Evolutionary conservation across 805 yeast species (phyloP).

Genomic region (Sugiyamaella mastotermitis): DNA sequence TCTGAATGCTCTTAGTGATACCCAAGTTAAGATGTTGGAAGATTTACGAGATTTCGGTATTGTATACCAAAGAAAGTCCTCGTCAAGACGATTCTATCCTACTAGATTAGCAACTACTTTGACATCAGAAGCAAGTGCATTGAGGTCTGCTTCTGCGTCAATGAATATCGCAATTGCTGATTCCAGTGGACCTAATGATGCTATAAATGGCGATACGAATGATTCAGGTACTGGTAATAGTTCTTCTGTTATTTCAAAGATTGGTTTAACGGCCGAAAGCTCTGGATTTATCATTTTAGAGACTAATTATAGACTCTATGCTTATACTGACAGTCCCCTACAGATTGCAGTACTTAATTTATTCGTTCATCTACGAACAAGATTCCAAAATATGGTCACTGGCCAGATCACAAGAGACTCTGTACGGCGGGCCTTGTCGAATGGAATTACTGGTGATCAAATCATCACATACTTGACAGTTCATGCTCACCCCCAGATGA

Average conservation of each 20-base stretch:
- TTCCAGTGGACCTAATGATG: background rate
- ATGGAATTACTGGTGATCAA: slow-evolving; percentile 94
- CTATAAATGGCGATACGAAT: background rate
- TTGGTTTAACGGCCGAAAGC: background rate
- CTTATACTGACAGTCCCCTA: slow-evolving; percentile 88
- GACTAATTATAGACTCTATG: slow-evolving; percentile 88
- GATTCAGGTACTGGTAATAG: background rate
- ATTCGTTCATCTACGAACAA: slow-evolving; percentile 76
- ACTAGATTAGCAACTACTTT: slow-evolving; percentile 84
- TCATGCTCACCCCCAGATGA: slow-evolving; percentile 93
- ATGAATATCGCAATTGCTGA: slow-evolving; percentile 55
- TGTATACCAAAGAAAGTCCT: slow-evolving; percentile 61
- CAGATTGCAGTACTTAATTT: slow-evolving; percentile 89
- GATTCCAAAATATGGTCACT: slow-evolving; percentile 88
- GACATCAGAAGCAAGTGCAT: slow-evolving; percentile 73
- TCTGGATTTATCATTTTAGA: slow-evolving; percentile 79
- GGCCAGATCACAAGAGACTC: slow-evolving; percentile 93
- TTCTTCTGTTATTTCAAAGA: background rate
- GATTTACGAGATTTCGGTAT: slow-evolving; percentile 90
- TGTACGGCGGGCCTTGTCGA: slow-evolving; percentile 70
- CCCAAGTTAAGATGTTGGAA: slow-evolving; percentile 80
- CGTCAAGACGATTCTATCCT: slow-evolving; percentile 70
- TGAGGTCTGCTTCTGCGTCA: slow-evolving; percentile 68
- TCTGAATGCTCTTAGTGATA: slow-evolving; percentile 59
- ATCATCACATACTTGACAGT: slow-evolving; percentile 81